Percentiles rank a stretch among this genome's conserved stretches.
Evolutionary conservation across 2,329 filamentous ascomycete genomes (phyloP).

Genomic region (Colletotrichum chlorophyti): DNA sequence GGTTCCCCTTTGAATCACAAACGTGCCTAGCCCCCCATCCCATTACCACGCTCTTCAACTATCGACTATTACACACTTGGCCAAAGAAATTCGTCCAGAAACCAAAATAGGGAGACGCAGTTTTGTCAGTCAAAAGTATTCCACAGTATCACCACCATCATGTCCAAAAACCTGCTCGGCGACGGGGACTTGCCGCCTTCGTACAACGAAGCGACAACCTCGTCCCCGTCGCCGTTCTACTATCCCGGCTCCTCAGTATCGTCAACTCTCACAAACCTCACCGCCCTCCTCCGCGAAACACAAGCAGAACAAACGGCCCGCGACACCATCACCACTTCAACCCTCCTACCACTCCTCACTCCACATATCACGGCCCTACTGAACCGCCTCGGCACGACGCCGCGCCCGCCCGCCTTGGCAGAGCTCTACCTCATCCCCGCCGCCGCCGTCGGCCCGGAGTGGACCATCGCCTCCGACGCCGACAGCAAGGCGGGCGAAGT

Average conservation of each 20-base stretch:
- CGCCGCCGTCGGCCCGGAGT: conserved; percentile 43
- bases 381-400: conserved; percentile 41
- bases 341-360: conserved; percentile 45
- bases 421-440: conserved; percentile 55
- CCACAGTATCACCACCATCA: neutral
- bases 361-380: conserved; percentile 51
- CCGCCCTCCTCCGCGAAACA: conserved; percentile 43
- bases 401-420: conserved; percentile 41
- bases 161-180: conserved; percentile 21
- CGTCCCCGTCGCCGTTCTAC: conserved; percentile 32
- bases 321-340: conserved; percentile 38
- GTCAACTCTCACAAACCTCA: conserved; percentile 40
- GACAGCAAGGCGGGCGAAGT: conserved; percentile 38
- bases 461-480: conserved; percentile 43
- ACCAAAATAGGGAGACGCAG: neutral
- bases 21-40: neutral
- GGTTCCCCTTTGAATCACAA: neutral
- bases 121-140: neutral
- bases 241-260: conserved; percentile 37
- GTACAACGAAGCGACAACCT: conserved; percentile 13
- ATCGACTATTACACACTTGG: neutral
- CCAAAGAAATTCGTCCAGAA: neutral
- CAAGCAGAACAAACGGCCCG: conserved; percentile 42
- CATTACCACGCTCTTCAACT: neutral
- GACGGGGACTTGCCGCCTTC: conserved; percentile 30